Evolutionary conservation across 176 grass and related monocot genomes (phyloP).

Genomic region (Musa beccarii): DNA sequence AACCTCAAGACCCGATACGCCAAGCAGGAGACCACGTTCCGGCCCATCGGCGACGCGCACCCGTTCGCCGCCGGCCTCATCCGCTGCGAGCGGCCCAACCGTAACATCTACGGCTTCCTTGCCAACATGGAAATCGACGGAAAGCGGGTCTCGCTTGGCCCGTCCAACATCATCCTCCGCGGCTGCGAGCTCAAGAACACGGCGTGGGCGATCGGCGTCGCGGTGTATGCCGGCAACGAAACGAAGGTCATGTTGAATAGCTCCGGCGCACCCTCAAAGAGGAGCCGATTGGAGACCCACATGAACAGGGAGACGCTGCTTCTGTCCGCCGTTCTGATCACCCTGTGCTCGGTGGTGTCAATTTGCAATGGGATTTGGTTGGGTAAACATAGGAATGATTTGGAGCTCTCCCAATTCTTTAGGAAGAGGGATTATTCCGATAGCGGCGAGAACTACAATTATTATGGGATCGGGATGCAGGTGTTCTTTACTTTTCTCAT

Average conservation of each 20-base stretch:
- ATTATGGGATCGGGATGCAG: conserved; percentile 67
- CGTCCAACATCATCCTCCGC: conserved; percentile 19
- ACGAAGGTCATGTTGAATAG: conserved; percentile 23
- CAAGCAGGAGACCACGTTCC: conserved; percentile 19
- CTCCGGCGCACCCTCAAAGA: conserved; percentile 7
- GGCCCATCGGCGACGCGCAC: not conserved
- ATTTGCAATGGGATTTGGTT: conserved; percentile 7
- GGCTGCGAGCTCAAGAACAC: conserved; percentile 22
- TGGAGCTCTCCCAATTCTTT: conserved; percentile 8
- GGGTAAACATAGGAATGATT: not conserved
- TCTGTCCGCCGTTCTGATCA: not conserved
- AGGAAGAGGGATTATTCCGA: conserved; percentile 42
- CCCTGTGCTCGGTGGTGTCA: not conserved
- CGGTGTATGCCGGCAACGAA: conserved; percentile 13
- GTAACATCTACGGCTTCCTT: conserved; percentile 21
- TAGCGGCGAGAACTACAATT: conserved; percentile 42
- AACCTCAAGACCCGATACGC: conserved; percentile 28
- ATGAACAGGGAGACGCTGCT: conserved; percentile 19
- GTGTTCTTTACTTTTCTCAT: conserved; percentile 74
- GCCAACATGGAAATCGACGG: conserved; percentile 12
- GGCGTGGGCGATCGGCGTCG: conserved; percentile 12
- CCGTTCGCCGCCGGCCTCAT: not conserved
- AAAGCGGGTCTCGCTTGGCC: conserved; percentile 14
- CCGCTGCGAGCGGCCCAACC: conserved; percentile 19
- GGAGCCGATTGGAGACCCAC: conserved; percentile 6